Conservation (phyloP, 768 basidiomycete species). For the Naganishia randhawae region DNA sequence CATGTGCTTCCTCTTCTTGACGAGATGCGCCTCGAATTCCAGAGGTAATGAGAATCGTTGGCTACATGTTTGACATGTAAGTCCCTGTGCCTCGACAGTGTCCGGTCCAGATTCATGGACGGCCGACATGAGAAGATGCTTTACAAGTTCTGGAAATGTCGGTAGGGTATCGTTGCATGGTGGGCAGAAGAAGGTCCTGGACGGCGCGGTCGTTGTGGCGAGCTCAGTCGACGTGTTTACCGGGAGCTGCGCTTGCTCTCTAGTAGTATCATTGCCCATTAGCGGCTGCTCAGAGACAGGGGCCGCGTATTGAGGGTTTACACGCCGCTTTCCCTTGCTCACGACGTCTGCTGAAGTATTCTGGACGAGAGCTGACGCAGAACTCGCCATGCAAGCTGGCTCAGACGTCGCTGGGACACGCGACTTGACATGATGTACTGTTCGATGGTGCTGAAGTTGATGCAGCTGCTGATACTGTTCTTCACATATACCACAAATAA, state of each 20-base stretch:
- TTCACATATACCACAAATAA: neutral
- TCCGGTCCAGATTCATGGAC: neutral
- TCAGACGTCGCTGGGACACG: neutral
- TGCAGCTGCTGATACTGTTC: neutral
- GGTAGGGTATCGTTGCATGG: neutral
- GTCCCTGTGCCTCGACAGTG: neutral
- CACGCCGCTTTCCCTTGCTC: neutral
- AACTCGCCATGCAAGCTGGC: neutral
- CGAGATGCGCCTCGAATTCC: slow-evolving; percentile 10
- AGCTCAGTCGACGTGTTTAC: no score
- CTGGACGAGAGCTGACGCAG: neutral
- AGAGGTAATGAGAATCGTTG: neutral
- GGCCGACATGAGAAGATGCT: neutral
- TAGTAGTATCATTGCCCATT: no score
- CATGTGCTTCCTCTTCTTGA: slow-evolving; percentile 2
- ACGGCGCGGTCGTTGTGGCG: neutral
- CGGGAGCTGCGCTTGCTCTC: no score
- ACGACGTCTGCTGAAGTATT: neutral
- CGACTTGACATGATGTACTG: neutral
- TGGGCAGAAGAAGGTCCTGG: neutral
- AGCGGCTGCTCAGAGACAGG: neutral
- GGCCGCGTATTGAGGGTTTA: neutral
- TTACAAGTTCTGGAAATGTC: neutral
- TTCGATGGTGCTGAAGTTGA: slow-evolving; percentile 6
- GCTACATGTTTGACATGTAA: neutral